Base-by-base conservation (phyloP, 129 eudicot genomes). In the Scalesia atractyloides region DNA sequence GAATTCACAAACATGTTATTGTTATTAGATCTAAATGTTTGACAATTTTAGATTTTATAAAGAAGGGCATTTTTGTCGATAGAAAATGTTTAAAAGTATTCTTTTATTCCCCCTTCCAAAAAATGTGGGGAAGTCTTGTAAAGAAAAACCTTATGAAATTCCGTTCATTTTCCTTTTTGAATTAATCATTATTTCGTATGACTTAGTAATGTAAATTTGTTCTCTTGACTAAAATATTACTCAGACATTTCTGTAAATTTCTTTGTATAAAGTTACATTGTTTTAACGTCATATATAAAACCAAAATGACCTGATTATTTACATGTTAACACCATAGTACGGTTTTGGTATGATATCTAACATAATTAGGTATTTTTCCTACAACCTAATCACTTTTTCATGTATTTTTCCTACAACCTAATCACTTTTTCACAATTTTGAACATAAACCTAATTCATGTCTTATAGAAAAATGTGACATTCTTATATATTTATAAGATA, bases 311-410 rank as follows among this genome's bases (percentile, higher is more conserved):
- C 7, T 56, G 62, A 19, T 54, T 54, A 15, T 67, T 46, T 47
- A 24, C 72, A 66, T 43, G 16, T 16, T 9, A 16, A 14, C 2
- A 34, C 46, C 60, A 50, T 33, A 36, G 17, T 16, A 51, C 18
- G 18, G 13, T 69, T 69, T 69, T 69, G 73, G 73, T 70, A 39
- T 37, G 9, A 53, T 70, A 70, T 70, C 74, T 70, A 70, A 70
- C 65, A 70, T 54, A 54, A 19, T 70, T 53, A 53, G 74, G 74
- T 54, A 70, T 36, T 37, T 36, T 70, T 39, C 65, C 74, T 52
- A 20, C 74, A 37, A 36, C 36, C 13, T 66, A 65, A 69, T 69
- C 52, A 69, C 48, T 69, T 69, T 16, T 69, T 30, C 50, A 56
- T 10, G 30, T 52, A 69, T 33, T 34, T 33, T 69, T 36, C 63